Conservation (phyloP, 176 grass and related monocot species). For the Calamus simplicifolius region DNA sequence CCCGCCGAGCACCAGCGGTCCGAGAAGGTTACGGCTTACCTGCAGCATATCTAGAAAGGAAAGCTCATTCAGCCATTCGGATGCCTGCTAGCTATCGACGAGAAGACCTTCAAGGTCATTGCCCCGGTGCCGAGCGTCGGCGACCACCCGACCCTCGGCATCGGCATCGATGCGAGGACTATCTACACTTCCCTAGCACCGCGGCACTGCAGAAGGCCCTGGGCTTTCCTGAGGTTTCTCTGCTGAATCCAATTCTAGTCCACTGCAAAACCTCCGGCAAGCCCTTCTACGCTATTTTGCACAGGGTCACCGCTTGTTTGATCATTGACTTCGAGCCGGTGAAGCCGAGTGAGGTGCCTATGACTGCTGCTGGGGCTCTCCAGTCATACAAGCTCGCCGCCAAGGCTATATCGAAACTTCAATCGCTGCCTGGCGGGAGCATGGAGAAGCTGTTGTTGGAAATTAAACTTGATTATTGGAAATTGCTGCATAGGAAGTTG, state of each 20-base stretch:
- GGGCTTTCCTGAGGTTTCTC: conserved; percentile 66
- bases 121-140: conserved; percentile 64
- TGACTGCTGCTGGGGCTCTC: conserved; percentile 77
- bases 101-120: conserved; percentile 60
- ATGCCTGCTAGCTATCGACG: conserved; percentile 77
- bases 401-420: conserved; percentile 85
- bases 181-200: conserved; percentile 68
- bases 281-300: conserved; percentile 86
- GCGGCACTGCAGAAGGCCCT: conserved; percentile 63
- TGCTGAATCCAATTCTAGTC: conserved; percentile 81
- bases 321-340: conserved; percentile 85
- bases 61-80: conserved; percentile 78
- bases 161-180: conserved; percentile 53
- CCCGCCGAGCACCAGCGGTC: conserved; percentile 32
- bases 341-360: conserved; percentile 69
- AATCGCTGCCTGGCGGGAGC: conserved; percentile 68
- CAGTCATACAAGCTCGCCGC: conserved; percentile 96
- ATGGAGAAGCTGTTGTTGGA: conserved; percentile 42
- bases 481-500: too few species aligned
- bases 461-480: too few species aligned
- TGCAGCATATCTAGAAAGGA: conserved; percentile 79
- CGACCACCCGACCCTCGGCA: conserved; percentile 44
- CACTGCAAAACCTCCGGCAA: conserved; percentile 84
- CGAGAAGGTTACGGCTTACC: conserved; percentile 75
- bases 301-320: conserved; percentile 68